phyloP scores from a whole-genome alignment of 208 protist genomes.

The Tritrichomonas musculus region DNA sequence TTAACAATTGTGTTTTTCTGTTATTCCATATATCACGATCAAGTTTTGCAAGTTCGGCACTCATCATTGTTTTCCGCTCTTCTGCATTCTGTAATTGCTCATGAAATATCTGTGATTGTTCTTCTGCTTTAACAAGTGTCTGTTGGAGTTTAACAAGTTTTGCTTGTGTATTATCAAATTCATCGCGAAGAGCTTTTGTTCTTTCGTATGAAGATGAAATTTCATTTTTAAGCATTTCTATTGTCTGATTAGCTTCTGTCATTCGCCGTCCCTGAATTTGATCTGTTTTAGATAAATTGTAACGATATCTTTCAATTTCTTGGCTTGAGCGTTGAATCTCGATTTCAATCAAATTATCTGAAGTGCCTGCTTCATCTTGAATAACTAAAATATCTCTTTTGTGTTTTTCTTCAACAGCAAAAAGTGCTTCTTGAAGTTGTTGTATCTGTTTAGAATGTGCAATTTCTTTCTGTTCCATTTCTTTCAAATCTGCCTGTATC shows the following conservation, averaged over 20 bases:
- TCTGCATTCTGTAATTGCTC: neutral
- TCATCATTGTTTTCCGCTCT: neutral
- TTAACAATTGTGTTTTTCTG: neutral
- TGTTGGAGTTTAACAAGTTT: neutral
- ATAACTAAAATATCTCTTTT: neutral
- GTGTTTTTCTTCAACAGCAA: neutral
- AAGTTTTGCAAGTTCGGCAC: neutral
- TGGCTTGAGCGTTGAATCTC: neutral
- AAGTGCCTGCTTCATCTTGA: neutral
- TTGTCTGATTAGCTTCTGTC: neutral
- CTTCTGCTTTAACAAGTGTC: neutral
- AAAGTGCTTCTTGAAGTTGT: neutral
- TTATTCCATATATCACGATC: neutral
- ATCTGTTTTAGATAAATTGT: neutral
- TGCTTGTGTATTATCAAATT: neutral
- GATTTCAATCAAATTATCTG: neutral
- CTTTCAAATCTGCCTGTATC: neutral
- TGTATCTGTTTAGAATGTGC: neutral
- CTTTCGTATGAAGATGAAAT: neutral
- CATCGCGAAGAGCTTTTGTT: neutral
- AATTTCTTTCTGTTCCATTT: neutral
- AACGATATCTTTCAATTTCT: neutral
- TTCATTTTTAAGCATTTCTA: neutral
- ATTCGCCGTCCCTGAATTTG: neutral
- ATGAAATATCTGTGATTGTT: neutral